Percentiles rank a stretch among this genome's conserved stretches.
phyloP scores from a whole-genome alignment of 2,329 filamentous ascomycete species.

The Emergomyces orientalis region DNA sequence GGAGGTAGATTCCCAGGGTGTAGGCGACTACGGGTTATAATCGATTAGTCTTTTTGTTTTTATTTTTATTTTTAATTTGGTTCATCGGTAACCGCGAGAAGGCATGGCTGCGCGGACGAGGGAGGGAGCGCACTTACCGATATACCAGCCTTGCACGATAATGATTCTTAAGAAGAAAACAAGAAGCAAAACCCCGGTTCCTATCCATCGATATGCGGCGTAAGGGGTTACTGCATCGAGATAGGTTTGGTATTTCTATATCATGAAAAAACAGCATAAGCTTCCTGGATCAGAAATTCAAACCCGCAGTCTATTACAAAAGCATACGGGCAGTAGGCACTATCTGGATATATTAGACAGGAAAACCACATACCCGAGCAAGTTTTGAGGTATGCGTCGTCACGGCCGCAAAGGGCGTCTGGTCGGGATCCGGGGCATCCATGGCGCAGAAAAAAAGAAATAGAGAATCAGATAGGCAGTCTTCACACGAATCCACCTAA shows the following conservation, averaged over 20 bases:
- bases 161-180: slow-evolving; percentile 86
- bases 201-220: slow-evolving; percentile 80
- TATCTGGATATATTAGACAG: neutral
- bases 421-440: slow-evolving; percentile 79
- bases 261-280: neutral
- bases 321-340: neutral
- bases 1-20: slow-evolving; percentile 93
- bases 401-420: slow-evolving; percentile 86
- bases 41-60: neutral
- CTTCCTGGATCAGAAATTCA: neutral
- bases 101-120: neutral
- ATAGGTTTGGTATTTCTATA: slow-evolving; percentile 82
- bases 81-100: no score
- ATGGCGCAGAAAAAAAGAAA: slow-evolving; percentile 40
- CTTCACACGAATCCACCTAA: neutral
- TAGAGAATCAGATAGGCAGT: neutral
- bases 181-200: slow-evolving; percentile 64
- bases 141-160: slow-evolving; percentile 95
- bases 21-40: slow-evolving; percentile 63
- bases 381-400: slow-evolving; percentile 62
- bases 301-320: neutral
- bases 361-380: slow-evolving; percentile 30
- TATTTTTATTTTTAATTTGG: neutral
- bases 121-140: slow-evolving; percentile 51
- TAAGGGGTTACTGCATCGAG: slow-evolving; percentile 90